Conservation (phyloP, 768 basidiomycete species). For the Pisolithus albus region DNA sequence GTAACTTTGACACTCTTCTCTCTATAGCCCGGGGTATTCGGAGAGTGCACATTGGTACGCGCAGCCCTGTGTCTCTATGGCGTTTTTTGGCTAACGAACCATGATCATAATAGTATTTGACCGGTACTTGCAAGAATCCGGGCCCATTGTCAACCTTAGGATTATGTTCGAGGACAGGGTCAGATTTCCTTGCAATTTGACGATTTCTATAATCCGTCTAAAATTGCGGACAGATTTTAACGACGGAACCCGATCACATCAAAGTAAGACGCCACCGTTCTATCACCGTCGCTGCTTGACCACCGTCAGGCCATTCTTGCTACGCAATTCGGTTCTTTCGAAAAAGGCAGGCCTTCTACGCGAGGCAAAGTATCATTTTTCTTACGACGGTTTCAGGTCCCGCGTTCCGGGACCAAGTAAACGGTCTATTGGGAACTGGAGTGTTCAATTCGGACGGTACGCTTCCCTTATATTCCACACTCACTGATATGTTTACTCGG, state of each 20-base stretch:
- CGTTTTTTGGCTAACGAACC: background rate
- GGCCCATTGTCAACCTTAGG: constrained; percentile 27
- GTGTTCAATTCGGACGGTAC: constrained; percentile 56
- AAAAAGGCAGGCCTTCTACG: constrained; percentile 28
- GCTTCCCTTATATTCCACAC: background rate
- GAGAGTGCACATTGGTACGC: constrained; percentile 23
- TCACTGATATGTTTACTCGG: background rate
- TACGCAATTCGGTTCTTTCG: constrained; percentile 37
- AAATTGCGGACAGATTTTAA: constrained; percentile 31
- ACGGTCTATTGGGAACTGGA: constrained; percentile 45
- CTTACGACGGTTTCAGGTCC: constrained; percentile 16
- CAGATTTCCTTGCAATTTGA: constrained; percentile 6
- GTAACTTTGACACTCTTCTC: constrained; percentile 29
- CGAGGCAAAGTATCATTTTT: constrained; percentile 8
- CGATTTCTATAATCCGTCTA: background rate
- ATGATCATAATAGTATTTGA: constrained; percentile 18
- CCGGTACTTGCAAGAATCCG: constrained; percentile 19
- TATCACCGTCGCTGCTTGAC: background rate
- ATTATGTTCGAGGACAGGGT: constrained; percentile 35
- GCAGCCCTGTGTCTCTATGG: background rate
- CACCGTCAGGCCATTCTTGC: constrained; percentile 34
- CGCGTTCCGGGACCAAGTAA: constrained; percentile 4
- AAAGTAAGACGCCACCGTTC: constrained; percentile 22
- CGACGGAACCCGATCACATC: constrained; percentile 43
- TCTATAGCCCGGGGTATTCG: constrained; percentile 16